Evolutionary conservation across 352 stramenopile species (phyloP).

Genomic region (Hyaloperonospora arabidopsidis): DNA sequence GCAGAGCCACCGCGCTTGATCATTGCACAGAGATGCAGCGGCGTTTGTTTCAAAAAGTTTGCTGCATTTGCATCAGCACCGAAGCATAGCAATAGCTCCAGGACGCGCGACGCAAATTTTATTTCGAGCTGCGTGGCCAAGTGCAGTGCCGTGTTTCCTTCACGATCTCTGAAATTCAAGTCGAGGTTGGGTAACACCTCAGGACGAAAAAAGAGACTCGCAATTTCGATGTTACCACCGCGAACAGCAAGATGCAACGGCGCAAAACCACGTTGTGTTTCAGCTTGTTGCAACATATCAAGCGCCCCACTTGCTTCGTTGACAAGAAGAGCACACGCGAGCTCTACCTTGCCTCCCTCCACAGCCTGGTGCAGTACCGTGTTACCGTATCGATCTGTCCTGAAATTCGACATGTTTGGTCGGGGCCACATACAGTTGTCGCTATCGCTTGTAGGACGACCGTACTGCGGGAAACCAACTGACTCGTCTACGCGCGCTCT

Average conservation of each 20-base stretch:
- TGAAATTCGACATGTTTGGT: conserved; percentile 20
- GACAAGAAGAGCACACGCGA: conserved; percentile 42
- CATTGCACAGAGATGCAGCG: conserved; percentile 67
- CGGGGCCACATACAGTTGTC: conserved; percentile 17
- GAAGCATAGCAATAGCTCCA: conserved; percentile 66
- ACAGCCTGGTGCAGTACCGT: conserved; percentile 47
- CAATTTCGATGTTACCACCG: conserved; percentile 48
- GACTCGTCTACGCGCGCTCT: conserved; percentile 5
- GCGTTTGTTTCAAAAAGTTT: conserved; percentile 70
- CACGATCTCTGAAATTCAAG: conserved; percentile 51
- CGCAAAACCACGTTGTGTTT: conserved; percentile 53
- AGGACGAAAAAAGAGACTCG: conserved; percentile 69
- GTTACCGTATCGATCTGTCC: conserved; percentile 49
- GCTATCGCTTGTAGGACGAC: conserved; percentile 2
- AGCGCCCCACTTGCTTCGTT: conserved; percentile 30
- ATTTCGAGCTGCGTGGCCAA: conserved; percentile 52
- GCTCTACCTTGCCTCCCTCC: conserved; percentile 35
- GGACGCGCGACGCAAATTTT: conserved; percentile 50
- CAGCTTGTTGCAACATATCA: conserved; percentile 43
- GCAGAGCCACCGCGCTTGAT: conserved; percentile 42
- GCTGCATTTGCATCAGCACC: conserved; percentile 48
- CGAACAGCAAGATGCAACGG: conserved; percentile 57
- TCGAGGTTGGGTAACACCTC: conserved; percentile 66
- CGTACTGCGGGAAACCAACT: conserved; percentile 5
- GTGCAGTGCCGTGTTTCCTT: conserved; percentile 68